Conservation (phyloP, 441 rosid genomes). For the Erysimum cheiri region DNA sequence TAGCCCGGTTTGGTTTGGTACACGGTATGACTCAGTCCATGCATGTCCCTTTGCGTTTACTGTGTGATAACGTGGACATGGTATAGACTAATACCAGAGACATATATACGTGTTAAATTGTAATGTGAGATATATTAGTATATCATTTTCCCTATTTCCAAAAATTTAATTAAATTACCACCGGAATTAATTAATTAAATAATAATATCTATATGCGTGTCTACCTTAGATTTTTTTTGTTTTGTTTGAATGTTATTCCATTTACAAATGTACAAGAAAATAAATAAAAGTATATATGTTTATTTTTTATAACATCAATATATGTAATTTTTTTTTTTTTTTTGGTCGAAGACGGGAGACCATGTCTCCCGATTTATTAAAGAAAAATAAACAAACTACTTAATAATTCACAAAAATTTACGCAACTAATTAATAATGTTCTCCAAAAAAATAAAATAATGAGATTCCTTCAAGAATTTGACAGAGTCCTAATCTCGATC, state of each 20-base stretch:
- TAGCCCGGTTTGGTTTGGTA: constrained; percentile 29
- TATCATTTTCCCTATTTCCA: constrained; percentile 9
- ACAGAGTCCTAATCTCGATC: constrained; percentile 37
- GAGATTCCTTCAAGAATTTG: constrained; percentile 27
- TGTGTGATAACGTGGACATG: constrained; percentile 31
- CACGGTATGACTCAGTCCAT: constrained; percentile 27
- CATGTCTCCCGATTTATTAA: too few species aligned
- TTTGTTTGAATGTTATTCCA: background rate
- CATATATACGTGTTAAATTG: constrained; percentile 18
- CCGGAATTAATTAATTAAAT: background rate
- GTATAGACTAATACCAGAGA: constrained; percentile 3
- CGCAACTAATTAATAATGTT: background rate
- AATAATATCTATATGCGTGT: background rate
- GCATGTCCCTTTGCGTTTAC: constrained; percentile 28
- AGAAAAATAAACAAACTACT: too few species aligned
- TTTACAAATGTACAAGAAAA: background rate
- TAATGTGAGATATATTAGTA: constrained; percentile 6
- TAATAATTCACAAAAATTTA: background rate
- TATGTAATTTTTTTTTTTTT: too few species aligned
- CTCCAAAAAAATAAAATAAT: background rate
- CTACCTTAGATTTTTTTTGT: background rate
- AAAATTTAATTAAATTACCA: background rate
- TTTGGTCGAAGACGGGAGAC: too few species aligned
- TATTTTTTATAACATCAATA: too few species aligned
- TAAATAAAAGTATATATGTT: background rate